Evolutionary conservation across 495 filamentous ascomycete species (phyloP), one percentile per base, ranked within the genome.

Genomic region (Aspergillus wentii): DNA sequence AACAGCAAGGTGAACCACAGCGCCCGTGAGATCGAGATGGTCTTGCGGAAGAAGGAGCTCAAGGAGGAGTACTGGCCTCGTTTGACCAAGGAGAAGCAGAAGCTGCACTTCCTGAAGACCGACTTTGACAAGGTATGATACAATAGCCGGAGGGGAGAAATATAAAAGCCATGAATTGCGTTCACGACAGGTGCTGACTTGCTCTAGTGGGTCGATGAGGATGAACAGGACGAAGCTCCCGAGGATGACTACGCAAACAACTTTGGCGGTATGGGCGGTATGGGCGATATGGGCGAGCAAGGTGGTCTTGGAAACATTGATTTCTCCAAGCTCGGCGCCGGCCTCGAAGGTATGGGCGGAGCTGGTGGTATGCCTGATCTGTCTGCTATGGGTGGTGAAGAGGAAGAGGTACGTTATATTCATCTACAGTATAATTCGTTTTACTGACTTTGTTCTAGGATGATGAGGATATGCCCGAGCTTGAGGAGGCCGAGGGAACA

Each of bases 101-200:
- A 86, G 75, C 57, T 82, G 35, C 92, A 97, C 72, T 98, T 92
- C 80, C 64, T 98, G 54, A 96, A 95, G 86, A 98, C 92, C 50
- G 83, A 98, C 64, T 98, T 98, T 54, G 88, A 96, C 68, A 97
- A 97, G 80, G 83, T 86, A 66, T 40, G 72, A 18, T 23, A 11
- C 29, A 29, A n/a, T 38, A 9, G 6, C 33, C 3, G n/a, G 14
- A 16, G 13, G 8, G 31, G 20, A 33, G 22, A 39, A 27, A 17
- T 23, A 26, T 21, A 27, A 28, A 36, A 30, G 44, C n/a, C n/a
- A n/a, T n/a, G n/a, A n/a, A n/a, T n/a, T n/a, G n/a, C n/a, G n/a
- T n/a, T n/a, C n/a, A n/a, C n/a, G 11, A 16, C 31, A 10, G 28
- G 35, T 33, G 38, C 52, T 66, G 40, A 63, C 48, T 18, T 10